phyloP scores from a whole-genome alignment of 148 eudicot genomes.

The Camellia granthamiana region DNA sequence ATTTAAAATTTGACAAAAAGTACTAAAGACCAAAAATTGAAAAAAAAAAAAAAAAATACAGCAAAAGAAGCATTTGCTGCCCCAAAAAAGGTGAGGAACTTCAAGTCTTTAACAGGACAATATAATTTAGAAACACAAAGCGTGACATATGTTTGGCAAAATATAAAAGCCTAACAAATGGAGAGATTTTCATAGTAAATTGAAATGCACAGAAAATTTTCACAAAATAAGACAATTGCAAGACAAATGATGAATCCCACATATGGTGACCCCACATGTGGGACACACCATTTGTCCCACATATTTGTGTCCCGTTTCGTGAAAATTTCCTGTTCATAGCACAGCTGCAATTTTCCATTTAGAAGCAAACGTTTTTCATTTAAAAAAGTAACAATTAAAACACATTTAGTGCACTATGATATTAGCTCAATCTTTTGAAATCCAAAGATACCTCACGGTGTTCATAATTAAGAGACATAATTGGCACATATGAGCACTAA shows the following conservation, averaged over 20 bases:
- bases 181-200: too few species aligned
- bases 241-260: too few species aligned
- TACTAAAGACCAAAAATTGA: background rate
- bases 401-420: background rate
- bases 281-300: too few species aligned
- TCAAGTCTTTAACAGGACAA: background rate
- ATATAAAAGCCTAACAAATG: background rate
- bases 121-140: background rate
- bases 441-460: background rate
- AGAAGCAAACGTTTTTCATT: background rate
- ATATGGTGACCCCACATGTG: too few species aligned
- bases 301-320: too few species aligned
- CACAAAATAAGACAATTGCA: too few species aligned
- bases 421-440: background rate
- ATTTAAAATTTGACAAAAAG: too few species aligned
- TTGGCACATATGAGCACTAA: background rate
- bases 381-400: background rate
- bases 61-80: too few species aligned
- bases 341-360: background rate
- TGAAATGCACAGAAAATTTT: too few species aligned
- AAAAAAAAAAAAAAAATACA: background rate
- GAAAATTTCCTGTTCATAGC: too few species aligned
- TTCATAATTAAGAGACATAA: background rate
- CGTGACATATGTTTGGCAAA: too few species aligned
- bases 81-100: background rate